These are phyloP conservation scores for Pleurotus tuber-regium DNA, from an alignment of 768 basidiomycete genomes.

Conservation along the genomic window DNA sequence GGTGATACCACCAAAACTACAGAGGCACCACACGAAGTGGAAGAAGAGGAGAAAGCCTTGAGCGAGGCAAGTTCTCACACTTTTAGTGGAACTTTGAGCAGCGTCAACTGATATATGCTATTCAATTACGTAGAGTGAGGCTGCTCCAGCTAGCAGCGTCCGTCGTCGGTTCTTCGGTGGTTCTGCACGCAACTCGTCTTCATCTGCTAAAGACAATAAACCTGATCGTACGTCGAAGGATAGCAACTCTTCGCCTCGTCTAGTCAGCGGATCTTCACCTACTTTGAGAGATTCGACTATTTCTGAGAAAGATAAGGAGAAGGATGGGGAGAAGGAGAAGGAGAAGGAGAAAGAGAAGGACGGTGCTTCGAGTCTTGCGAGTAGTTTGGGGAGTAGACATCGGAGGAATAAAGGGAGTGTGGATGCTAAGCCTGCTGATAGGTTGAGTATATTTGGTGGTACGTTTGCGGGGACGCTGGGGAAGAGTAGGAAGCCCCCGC, in stretches of 20 bases:
- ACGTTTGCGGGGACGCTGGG: constrained; percentile 59
- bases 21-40: constrained; percentile 27
- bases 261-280: constrained; percentile 23
- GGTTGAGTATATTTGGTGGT: constrained; percentile 83
- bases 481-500: constrained; percentile 78
- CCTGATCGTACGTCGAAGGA: constrained; percentile 7
- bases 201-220: constrained; percentile 19
- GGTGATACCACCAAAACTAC: constrained; percentile 40
- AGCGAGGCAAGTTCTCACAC: constrained; percentile 58
- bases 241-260: constrained; percentile 15
- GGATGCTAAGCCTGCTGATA: constrained; percentile 44
- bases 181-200: constrained; percentile 41
- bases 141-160: constrained; percentile 33
- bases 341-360: no score
- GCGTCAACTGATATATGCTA: constrained; percentile 1
- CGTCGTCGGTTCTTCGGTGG: constrained; percentile 64
- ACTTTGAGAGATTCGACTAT: constrained; percentile 22
- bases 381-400: constrained; percentile 31
- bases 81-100: not conserved
- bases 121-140: constrained; percentile 63
- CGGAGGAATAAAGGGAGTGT: constrained; percentile 50
- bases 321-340: no score
- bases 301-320: constrained; percentile 34
- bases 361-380: no score
- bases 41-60: constrained; percentile 55